Base-by-base conservation (phyloP, 2,329 filamentous ascomycete genomes). In the Aspergillus tanneri region DNA sequence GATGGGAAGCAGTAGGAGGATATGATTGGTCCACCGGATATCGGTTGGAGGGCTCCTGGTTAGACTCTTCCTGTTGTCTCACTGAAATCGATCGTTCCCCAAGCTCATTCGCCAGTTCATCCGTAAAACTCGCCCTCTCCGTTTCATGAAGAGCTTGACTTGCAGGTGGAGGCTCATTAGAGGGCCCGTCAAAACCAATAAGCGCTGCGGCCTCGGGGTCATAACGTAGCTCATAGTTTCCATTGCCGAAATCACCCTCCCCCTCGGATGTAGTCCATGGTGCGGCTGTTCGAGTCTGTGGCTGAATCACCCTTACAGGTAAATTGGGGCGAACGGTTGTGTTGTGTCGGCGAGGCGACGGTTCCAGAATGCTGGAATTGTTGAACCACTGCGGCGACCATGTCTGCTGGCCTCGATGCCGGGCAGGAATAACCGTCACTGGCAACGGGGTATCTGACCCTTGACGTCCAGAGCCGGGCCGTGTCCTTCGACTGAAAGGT, bases 391-490 rank as follows among this genome's bases (percentile, higher is more conserved):
- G 69, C 6, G 79, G 78, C 34, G 75, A 80, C 77, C 79, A 83
- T 5, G 77, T 77, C 37, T 80, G 69, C 27, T 77, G 76, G 30
- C 71, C 72, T 30, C 77, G 72, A 19, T 76, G 76, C 51, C 81
- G 78, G 3, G 81, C 80, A 3, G 82, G 82, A 42, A 85, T 82
- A 23, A 85, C 74, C 0, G 80, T 85, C 16, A 84, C 75, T 2
- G 80, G 80, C 10, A 83, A 57, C 16, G 76, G 68, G 5, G 62
- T 61, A 16, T 76, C 71, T 3, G 65, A 56, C 23, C 55, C 56
- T 18, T 61, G 61, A 43, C 64, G 55, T 58, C 72, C 62, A 62
- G 70, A 40, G 64, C 73, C 52, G 60, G 70, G 53, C 34, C 52
- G 67, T 35, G 65, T 71, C 40, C 72, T 73, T 53, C 75, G 71